Evolutionary conservation across 805 yeast genomes (phyloP), one percentile per base, ranked within the genome.

Genomic region (Candida coleopterorum): DNA sequence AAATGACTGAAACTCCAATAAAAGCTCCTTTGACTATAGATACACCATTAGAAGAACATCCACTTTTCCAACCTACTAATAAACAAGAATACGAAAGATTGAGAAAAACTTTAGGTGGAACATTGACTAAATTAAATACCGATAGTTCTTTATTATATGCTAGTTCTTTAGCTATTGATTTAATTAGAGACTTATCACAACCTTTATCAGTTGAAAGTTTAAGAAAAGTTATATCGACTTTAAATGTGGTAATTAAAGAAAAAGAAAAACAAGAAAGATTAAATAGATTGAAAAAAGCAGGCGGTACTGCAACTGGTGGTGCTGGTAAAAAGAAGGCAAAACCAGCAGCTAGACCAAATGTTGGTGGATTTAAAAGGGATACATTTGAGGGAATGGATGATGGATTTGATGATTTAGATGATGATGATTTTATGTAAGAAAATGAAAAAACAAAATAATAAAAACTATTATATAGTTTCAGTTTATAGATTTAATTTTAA

Each of bases 321-420:
- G 93, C 94, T 25, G 95, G 95, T 63, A 88, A 89, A 75, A 83
- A 84, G 77, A 90, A 89, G 77, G 96, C 87, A 40, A 83, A 84
- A 62, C 82, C 85, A 39, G 62, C 78, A 39, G 82, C 86, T 30
- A 82, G 81, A 57, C 69, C 84, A 35, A 77, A 66, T 44, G 64
- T 62, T 33, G 60, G 76, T 33, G 56, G 63, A 4, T 72, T 72
- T 63, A 84, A 81, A 71, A 81, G 82, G 61, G 87, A 81, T 52
- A 68, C 66, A 35, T 70, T 72, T 26, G 78, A 77, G 46, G 85
- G 74, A 43, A 63, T 75, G 56, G 70, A 65, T 46, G 54, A 44
- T 22, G 70, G 68, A 49, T 73, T 60, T 48, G 77, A 70, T 49
- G 86, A 81, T 51, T 77, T 79, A 50, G 85, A 72, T 42, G 93